Percentiles rank a stretch among this genome's conserved stretches.
These are phyloP conservation scores for Fagopyrum homotropicum DNA, from an alignment of 148 eudicot genomes.

Conservation along the genomic window DNA sequence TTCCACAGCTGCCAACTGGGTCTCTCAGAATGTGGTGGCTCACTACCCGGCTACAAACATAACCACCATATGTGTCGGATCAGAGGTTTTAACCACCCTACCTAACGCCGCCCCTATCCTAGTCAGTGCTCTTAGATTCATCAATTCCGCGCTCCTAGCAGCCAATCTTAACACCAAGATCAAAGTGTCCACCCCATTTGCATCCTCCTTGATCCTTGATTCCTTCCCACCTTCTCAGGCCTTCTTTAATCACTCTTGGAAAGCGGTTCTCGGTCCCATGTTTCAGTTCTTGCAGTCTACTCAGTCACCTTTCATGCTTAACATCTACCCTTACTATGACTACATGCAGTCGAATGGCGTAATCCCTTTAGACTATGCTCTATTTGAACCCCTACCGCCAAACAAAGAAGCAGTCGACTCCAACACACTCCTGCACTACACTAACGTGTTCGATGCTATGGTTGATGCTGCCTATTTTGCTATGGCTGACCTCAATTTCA, in stretches of 20 bases:
- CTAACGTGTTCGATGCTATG: conserved; percentile 84
- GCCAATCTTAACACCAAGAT: conserved; percentile 57
- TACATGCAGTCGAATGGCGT: conserved; percentile 61
- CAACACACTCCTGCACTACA: conserved; percentile 84
- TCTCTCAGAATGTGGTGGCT: conserved; percentile 58
- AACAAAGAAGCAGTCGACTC: conserved; percentile 91
- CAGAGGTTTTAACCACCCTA: conserved; percentile 76
- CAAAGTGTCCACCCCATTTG: conserved; percentile 81
- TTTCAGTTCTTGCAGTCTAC: conserved; percentile 72
- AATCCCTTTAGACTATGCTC: conserved; percentile 81
- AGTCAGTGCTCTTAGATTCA: conserved; percentile 62
- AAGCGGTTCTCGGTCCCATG: conserved; percentile 68
- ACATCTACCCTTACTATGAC: conserved; percentile 87
- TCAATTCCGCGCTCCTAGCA: conserved; percentile 79
- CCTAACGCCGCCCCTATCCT: conserved; percentile 83
- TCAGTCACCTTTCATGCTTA: conserved; percentile 72
- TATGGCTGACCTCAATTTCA: conserved; percentile 72
- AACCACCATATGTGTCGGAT: conserved; percentile 76
- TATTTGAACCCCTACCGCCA: conserved; percentile 85
- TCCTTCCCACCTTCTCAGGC: conserved; percentile 97
- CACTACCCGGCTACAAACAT: conserved; percentile 87
- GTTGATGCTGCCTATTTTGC: conserved; percentile 88
- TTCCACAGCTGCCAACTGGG: conserved; percentile 91
- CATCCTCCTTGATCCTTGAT: conserved; percentile 78
- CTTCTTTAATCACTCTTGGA: conserved; percentile 83